These are phyloP conservation scores for Dentipellis sp. DNA, from an alignment of 768 basidiomycete genomes.

Conservation along the genomic window DNA sequence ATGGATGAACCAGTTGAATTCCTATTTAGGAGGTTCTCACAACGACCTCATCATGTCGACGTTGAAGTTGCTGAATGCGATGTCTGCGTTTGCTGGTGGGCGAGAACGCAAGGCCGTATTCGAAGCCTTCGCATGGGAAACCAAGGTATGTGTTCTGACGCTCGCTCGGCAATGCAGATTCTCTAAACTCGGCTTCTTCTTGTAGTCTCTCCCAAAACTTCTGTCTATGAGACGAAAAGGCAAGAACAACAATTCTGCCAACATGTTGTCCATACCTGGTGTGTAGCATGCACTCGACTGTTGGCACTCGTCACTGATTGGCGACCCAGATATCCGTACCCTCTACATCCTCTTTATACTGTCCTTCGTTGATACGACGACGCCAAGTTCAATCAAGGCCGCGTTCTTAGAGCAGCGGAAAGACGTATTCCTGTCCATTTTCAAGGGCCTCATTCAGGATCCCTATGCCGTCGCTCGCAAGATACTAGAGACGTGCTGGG, in stretches of 20 bases:
- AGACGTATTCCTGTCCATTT: constrained; percentile 55
- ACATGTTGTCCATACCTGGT: constrained; percentile 52
- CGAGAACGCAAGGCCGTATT: constrained; percentile 51
- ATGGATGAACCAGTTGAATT: constrained; percentile 48
- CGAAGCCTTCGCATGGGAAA: constrained; percentile 73
- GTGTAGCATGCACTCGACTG: constrained; percentile 6
- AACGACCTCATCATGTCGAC: constrained; percentile 60
- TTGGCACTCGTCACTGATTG: constrained; percentile 4
- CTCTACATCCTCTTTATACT: constrained; percentile 65
- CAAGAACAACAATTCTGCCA: constrained; percentile 28
- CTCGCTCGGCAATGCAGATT: neutral
- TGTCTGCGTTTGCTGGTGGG: constrained; percentile 59
- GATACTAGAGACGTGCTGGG: constrained; percentile 69
- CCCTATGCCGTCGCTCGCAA: constrained; percentile 48
- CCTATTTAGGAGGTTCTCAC: constrained; percentile 51
- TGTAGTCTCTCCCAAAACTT: constrained; percentile 56
- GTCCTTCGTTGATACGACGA: constrained; percentile 52
- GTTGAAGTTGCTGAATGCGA: constrained; percentile 50
- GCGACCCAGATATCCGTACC: constrained; percentile 62
- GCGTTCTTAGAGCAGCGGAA: constrained; percentile 64
- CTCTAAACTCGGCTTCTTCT: constrained; percentile 2
- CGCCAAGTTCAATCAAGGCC: constrained; percentile 43
- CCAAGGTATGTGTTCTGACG: constrained; percentile 39
- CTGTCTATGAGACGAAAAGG: constrained; percentile 61
- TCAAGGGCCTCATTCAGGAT: constrained; percentile 65